These are phyloP conservation scores for Darksidea phi DNA, from an alignment of 495 filamentous ascomycete species.

Conservation along the genomic window DNA sequence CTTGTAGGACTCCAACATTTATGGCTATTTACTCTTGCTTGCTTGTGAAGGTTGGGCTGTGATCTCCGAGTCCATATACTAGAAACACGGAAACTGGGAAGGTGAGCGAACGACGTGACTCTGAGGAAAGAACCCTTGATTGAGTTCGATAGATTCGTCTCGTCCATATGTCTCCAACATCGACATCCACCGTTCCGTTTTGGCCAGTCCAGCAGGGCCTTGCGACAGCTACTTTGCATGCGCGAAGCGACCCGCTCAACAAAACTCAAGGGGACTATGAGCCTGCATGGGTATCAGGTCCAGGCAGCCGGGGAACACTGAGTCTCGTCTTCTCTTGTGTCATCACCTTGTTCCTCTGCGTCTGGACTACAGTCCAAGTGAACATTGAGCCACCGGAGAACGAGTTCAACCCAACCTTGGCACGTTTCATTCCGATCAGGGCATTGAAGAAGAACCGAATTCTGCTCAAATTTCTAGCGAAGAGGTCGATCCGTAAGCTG, in stretches of 20 bases:
- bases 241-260: not conserved
- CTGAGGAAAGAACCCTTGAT: too few relatives aligned
- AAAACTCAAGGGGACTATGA: not conserved
- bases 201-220: not conserved
- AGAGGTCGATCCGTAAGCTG: not conserved
- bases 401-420: constrained; percentile 7
- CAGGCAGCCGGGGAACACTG: constrained; percentile 2
- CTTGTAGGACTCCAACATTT: too few relatives aligned
- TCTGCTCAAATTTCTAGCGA: not conserved
- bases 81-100: too few relatives aligned
- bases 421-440: constrained; percentile 1
- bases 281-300: not conserved
- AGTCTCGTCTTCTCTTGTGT: constrained; percentile 10
- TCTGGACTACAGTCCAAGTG: constrained; percentile 12
- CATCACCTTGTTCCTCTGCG: constrained; percentile 9
- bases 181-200: not conserved
- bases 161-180: not conserved
- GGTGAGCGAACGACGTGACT: too few relatives aligned
- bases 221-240: not conserved
- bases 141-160: too few relatives aligned
- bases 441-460: not conserved
- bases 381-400: constrained; percentile 7
- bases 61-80: too few relatives aligned
- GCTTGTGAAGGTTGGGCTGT: too few relatives aligned
- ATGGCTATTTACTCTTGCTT: too few relatives aligned